Evolutionary conservation across 2,329 filamentous ascomycete species (phyloP), one percentile per base, ranked within the genome.

Genomic region (Neofusicoccum laricinum): DNA sequence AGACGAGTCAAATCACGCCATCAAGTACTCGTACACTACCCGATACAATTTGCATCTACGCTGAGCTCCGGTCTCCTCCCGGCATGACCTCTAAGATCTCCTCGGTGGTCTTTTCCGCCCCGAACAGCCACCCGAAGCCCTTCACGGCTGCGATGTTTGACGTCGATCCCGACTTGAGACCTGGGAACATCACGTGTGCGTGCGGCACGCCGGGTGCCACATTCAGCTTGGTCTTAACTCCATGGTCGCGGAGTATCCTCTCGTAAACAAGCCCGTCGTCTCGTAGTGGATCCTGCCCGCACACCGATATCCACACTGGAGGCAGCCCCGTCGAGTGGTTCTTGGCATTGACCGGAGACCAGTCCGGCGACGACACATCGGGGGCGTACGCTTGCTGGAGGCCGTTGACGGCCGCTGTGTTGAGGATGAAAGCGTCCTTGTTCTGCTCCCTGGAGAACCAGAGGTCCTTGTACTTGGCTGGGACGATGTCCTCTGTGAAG

Each of bases 151-250:
- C 41, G 10, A 45, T 19, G n/a, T 46, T 58, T 15, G 55, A 19
- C 55, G 46, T 36, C 15, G 2, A 6, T 2, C 6, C 55, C 11
- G 55, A 14, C 40, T 46, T 32, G 8, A 58, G n/a, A 1, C 40
- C 40, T 1, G 41, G 15, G 30, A 58, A 58, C 25, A 34, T 14
- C 3, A 17, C 40, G 19, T 58, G 55, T 3, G 2, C 46, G 30
- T 68, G 66, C 21, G 62, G 62, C 48, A 62, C 17, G 6, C 67
- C 67, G 7, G 66, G 58, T 41, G 68, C 59, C 5, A 68, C 43
- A 8, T 62, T 38, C 14, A 68, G 25, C 41, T 36, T 55, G 3
- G 67, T 68, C 62, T 65, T 21, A 3, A 65, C 21, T 2, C 59
- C 65, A 3, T 45, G 25, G 59, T 68, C 65, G 11, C 66, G 32